Evolutionary conservation across 108 stramenopile genomes (phyloP).

Genomic region (Epithemia pelagica): DNA sequence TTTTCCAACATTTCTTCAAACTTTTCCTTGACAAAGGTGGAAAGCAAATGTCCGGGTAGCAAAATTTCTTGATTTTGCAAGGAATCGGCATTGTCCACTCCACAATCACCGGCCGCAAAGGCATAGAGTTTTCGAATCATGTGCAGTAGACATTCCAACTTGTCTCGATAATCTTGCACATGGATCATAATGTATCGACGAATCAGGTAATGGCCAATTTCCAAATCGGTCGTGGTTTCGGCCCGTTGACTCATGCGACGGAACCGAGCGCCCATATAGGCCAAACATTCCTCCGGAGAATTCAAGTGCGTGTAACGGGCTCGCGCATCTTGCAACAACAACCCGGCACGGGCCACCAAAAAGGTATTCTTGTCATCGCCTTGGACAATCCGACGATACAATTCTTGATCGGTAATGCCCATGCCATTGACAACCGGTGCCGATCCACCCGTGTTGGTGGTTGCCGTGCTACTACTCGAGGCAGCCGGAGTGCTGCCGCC

Average conservation of each 20-base stretch:
- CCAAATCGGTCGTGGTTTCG: conserved; percentile 68
- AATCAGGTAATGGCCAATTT: conserved; percentile 87
- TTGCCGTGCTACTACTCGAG: conserved; percentile 1
- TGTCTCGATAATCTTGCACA: conserved; percentile 76
- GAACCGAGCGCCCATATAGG: conserved; percentile 90
- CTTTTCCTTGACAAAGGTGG: conserved; percentile 92
- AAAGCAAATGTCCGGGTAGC: conserved; percentile 88
- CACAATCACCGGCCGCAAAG: conserved; percentile 90
- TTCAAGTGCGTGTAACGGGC: conserved; percentile 67
- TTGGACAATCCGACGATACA: conserved; percentile 81
- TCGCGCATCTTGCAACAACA: conserved; percentile 86
- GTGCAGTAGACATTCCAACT: conserved; percentile 85
- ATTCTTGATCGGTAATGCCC: conserved; percentile 85
- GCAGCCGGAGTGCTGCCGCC: too few species aligned
- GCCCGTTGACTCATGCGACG: conserved; percentile 67
- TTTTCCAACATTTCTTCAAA: conserved; percentile 78
- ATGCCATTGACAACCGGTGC: conserved; percentile 7
- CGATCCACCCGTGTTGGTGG: conserved; percentile 19
- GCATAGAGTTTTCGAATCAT: conserved; percentile 89
- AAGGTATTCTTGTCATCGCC: conserved; percentile 88
- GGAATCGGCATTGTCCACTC: conserved; percentile 95
- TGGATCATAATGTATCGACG: conserved; percentile 82
- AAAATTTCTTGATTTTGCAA: conserved; percentile 93
- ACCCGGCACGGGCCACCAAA: conserved; percentile 83
- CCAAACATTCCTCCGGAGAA: conserved; percentile 84